Conservation (phyloP, 1,139 yeast species). For the Suhomyces maxii region DNA sequence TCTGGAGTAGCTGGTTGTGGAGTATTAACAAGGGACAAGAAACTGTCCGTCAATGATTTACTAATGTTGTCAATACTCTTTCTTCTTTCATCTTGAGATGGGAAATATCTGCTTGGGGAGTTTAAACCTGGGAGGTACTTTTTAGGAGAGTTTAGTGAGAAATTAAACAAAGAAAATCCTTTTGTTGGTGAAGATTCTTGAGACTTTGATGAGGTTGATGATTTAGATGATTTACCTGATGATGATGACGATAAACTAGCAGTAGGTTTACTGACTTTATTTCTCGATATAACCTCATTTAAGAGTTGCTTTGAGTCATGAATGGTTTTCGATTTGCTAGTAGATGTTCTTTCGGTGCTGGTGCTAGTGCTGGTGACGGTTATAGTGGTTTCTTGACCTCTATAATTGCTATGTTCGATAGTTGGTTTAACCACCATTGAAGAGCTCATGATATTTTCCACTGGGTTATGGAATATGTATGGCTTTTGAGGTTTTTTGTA, state of each 20-base stretch:
- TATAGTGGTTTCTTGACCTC: slow-evolving; percentile 3
- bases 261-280: slow-evolving; percentile 6
- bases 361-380: slow-evolving; percentile 15
- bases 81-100: slow-evolving; percentile 3
- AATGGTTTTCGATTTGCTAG: slow-evolving; percentile 6
- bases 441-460: slow-evolving; percentile 25
- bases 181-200: neutral
- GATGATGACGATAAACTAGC: slow-evolving; percentile 3
- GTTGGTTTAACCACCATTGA: slow-evolving; percentile 29
- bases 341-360: slow-evolving; percentile 23
- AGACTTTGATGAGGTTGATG: neutral
- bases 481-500: slow-evolving; percentile 13
- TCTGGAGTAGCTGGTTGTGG: slow-evolving; percentile 17
- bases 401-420: slow-evolving; percentile 28
- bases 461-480: slow-evolving; percentile 42
- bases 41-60: slow-evolving; percentile 20
- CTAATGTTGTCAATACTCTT: slow-evolving; percentile 14
- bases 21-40: slow-evolving; percentile 17
- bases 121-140: neutral
- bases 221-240: slow-evolving; percentile 10
- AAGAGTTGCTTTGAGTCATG: slow-evolving; percentile 18
- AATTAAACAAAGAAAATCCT: slow-evolving; percentile 14
- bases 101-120: slow-evolving; percentile 7
- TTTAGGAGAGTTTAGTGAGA: slow-evolving; percentile 12
- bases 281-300: slow-evolving; percentile 20